Conservation (phyloP, 2,329 filamentous ascomycete species). For the Lachnellula subtilissima region DNA sequence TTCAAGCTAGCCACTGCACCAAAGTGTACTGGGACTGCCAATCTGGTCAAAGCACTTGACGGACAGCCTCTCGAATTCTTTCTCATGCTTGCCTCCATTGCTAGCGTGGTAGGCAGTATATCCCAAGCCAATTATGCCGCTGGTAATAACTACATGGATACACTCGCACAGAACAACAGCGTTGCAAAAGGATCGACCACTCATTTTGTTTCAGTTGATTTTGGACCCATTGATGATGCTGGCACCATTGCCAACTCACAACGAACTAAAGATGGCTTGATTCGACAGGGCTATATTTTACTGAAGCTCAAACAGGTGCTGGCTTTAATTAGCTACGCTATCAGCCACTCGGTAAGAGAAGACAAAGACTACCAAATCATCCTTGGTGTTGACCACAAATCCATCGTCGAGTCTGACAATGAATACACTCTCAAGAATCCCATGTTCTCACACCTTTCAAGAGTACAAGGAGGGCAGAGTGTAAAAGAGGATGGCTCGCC, state of each 20-base stretch:
- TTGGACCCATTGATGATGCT: slow-evolving; percentile 19
- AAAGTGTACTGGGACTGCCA: slow-evolving; percentile 14
- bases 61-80: slow-evolving; percentile 7
- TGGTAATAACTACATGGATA: slow-evolving; percentile 27
- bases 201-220: slow-evolving; percentile 19
- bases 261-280: slow-evolving; percentile 9
- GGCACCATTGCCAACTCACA: slow-evolving; percentile 10
- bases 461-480: neutral
- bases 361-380: slow-evolving; percentile 17
- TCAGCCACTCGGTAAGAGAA: slow-evolving; percentile 15
- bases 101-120: slow-evolving; percentile 15
- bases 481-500: neutral
- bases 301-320: slow-evolving; percentile 25
- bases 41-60: slow-evolving; percentile 8
- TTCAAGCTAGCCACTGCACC: slow-evolving; percentile 8
- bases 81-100: slow-evolving; percentile 32
- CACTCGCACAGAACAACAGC: slow-evolving; percentile 6
- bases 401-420: slow-evolving; percentile 3
- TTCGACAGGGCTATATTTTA: slow-evolving; percentile 9
- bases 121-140: slow-evolving; percentile 14
- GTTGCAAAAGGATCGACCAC: neutral
- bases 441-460: slow-evolving; percentile 4
- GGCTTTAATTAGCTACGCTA: slow-evolving; percentile 20
- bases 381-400: slow-evolving; percentile 3
- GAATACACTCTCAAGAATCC: slow-evolving; percentile 3